Conservation (phyloP, 2,329 filamentous ascomycete species). For the Xylariaceae sp. region DNA sequence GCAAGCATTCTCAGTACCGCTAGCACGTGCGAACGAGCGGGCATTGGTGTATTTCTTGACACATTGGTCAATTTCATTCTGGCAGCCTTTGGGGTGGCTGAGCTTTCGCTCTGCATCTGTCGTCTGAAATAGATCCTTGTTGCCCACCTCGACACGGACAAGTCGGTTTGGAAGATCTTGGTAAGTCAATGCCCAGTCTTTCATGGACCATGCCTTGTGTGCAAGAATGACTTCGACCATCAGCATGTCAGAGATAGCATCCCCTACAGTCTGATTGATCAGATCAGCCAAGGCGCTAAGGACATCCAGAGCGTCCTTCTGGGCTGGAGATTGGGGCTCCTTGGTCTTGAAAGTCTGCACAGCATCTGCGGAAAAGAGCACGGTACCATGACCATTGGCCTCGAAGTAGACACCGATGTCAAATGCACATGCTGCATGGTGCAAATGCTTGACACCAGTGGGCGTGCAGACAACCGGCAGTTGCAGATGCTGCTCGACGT, state of each 20-base stretch:
- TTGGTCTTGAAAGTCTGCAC: conserved; percentile 74
- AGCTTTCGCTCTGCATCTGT: conserved; percentile 90
- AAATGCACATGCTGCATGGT: conserved; percentile 92
- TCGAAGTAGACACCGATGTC: conserved; percentile 98
- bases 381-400: conserved; percentile 95
- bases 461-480: conserved; percentile 90
- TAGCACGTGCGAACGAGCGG: conserved; percentile 86
- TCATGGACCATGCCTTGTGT: conserved; percentile 86
- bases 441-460: conserved; percentile 95
- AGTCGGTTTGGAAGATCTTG: conserved; percentile 91
- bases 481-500: conserved; percentile 82
- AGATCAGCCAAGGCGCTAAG: conserved; percentile 81
- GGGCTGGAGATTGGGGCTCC: conserved; percentile 84
- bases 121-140: conserved; percentile 85
- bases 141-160: conserved; percentile 84
- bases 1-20: conserved; percentile 93
- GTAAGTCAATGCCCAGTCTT: conserved; percentile 92
- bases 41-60: conserved; percentile 91
- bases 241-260: conserved; percentile 92
- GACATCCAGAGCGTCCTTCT: conserved; percentile 84
- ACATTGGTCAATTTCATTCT: conserved; percentile 80
- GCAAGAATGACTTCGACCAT: conserved; percentile 95
- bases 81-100: conserved; percentile 72
- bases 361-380: conserved; percentile 87
- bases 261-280: conserved; percentile 97